Evolutionary conservation across 306 rosid species (phyloP).

Genomic region (Arachis hypogaea): DNA sequence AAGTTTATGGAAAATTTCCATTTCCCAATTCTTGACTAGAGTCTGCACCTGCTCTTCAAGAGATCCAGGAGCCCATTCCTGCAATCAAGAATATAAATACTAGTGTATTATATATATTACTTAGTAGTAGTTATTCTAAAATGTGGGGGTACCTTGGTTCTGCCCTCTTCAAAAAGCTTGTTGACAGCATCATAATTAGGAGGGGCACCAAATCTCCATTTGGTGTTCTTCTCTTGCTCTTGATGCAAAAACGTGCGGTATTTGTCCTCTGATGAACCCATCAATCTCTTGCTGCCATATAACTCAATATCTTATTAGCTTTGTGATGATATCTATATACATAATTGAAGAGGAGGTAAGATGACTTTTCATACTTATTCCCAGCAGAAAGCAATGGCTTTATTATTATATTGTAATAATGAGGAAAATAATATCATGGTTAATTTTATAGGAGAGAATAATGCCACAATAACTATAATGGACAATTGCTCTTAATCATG

Average conservation of each 20-base stretch:
- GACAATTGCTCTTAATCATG: no score
- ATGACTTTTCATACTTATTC: neutral
- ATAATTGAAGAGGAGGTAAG: neutral
- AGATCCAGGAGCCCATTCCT: conserved; percentile 74
- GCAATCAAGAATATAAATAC: neutral
- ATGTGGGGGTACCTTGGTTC: conserved; percentile 49
- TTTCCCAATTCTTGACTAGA: conserved; percentile 63
- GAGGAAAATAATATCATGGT: neutral
- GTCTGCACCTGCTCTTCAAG: conserved; percentile 65
- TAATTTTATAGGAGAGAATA: neutral
- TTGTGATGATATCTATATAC: neutral
- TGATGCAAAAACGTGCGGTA: conserved; percentile 49
- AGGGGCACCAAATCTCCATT: conserved; percentile 62
- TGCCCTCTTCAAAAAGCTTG: conserved; percentile 67
- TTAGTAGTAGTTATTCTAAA: no score
- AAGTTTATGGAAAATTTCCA: conserved; percentile 62
- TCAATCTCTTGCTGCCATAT: conserved; percentile 32
- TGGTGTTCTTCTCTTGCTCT: conserved; percentile 58
- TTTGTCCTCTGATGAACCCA: conserved; percentile 42
- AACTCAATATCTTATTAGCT: no score
- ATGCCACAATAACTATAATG: no score
- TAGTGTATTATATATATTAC: no score
- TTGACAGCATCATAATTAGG: conserved; percentile 62
- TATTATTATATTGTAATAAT: neutral
- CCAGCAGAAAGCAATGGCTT: neutral